Base-by-base conservation (phyloP, 257 asterid species). In the Pogostemon cablin region DNA sequence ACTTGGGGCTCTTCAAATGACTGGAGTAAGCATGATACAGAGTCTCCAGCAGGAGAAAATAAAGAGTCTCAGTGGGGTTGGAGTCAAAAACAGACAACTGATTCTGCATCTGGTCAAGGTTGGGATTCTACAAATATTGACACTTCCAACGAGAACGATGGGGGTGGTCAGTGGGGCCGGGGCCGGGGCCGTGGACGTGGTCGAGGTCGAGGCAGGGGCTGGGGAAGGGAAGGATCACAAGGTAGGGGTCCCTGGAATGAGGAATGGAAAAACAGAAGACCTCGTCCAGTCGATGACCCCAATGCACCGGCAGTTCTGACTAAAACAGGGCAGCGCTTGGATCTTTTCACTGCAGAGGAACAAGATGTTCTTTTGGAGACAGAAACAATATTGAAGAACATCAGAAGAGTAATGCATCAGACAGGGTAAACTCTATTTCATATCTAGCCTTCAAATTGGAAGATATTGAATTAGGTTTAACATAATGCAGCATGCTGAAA, bases 261-360 rank as follows among this genome's bases (percentile, higher is more conserved):
- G 56, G 96, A 86, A 0, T 84, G 91, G 90, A 88, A 74, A 65
- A 79, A 77, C 68, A 80, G 68, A 72, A 80, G 88, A 69, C 74
- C 73, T 63, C 88, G 86, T 9, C 79, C 87, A 40, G 73, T 38
- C 67, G 93, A 88, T 76, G 86, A 84, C 75, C 80, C 82, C 25
- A 75, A 75, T 62, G 64, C 79, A 56, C 81, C 81, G 9, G 86
- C 59, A 40, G 67, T 76, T 48, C 65, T 88, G 62, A 90, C 95
- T 12, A 70, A 68, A 15, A 84, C 95, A 2, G 87, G 84, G 81
- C 91, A 88, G 82, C 87, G 88, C 12, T 49, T 90, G 72, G 95
- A 93, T 84, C 37, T 64, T 8, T 91, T 93, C 79, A 84, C 96
- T 2, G 88, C 77, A n/a, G 99, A 93, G 61, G 97, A 91, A 74